Conservation (phyloP, 2,329 filamentous ascomycete species). For the Pseudopyricularia javanii region DNA sequence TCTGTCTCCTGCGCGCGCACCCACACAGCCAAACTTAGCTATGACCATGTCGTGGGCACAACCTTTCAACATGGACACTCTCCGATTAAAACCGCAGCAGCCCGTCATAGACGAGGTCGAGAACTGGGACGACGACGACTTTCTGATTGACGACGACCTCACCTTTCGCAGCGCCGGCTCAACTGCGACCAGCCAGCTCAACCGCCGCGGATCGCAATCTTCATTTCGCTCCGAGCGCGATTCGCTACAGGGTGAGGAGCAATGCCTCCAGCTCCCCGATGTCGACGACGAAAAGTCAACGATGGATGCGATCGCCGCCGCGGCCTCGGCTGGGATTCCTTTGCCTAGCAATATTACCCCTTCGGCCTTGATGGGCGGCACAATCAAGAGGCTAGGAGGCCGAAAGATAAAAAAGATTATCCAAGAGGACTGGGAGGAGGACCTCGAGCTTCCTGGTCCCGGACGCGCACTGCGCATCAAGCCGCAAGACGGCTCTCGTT, state of each 20-base stretch:
- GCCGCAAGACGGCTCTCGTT: slow-evolving; percentile 43
- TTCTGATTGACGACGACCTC: slow-evolving; percentile 58
- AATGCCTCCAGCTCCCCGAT: slow-evolving; percentile 71
- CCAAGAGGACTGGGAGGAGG: slow-evolving; percentile 72
- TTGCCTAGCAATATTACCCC: slow-evolving; percentile 77
- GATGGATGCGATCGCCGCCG: slow-evolving; percentile 74
- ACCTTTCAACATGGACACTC: slow-evolving; percentile 32
- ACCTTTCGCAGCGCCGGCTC: slow-evolving; percentile 39
- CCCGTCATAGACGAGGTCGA: slow-evolving; percentile 53
- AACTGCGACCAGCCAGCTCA: slow-evolving; percentile 27
- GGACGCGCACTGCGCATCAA: slow-evolving; percentile 54
- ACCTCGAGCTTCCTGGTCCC: slow-evolving; percentile 54
- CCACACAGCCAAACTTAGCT: neutral
- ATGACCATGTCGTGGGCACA: slow-evolving; percentile 1
- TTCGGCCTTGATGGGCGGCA: slow-evolving; percentile 81
- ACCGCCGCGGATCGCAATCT: slow-evolving; percentile 63
- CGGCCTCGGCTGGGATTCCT: slow-evolving; percentile 81
- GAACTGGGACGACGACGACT: slow-evolving; percentile 70
- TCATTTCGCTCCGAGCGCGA: slow-evolving; percentile 77
- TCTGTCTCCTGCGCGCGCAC: slow-evolving; percentile 3
- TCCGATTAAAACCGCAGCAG: slow-evolving; percentile 38
- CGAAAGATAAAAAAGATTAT: slow-evolving; percentile 60
- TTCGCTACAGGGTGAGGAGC: slow-evolving; percentile 72
- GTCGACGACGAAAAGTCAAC: slow-evolving; percentile 71
- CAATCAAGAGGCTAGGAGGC: slow-evolving; percentile 78